Base-by-base conservation (phyloP, 176 grass and related monocot genomes). In the Hyparrhenia diplandra region DNA sequence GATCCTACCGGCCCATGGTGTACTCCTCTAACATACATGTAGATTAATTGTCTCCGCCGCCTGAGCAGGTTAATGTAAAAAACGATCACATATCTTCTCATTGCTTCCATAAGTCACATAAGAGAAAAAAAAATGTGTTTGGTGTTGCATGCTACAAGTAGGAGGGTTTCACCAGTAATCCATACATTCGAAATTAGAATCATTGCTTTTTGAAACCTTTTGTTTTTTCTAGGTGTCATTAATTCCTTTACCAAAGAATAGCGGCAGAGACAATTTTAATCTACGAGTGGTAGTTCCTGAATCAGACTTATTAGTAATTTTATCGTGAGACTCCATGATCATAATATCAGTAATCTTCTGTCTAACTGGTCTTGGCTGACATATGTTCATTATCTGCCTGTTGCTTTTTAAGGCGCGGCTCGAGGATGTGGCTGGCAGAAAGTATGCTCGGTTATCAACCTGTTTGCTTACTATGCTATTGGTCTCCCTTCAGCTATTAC, bases 391-490 rank as follows among this genome's bases (percentile, higher is more conserved):
- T 37, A 30, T 78, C n/a, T 74, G n/a, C 47, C 54, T 61, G 47
- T 72, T 66, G 57, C 49, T 72, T 58, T 58, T 64, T 54, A 86
- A 95, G 95, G 95, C 49, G 88, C 85, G 10, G 96, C 96, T 41
- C 82, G 92, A 98, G 96, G 96, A 39, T 91, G 90, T 80, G 96
- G 90, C 43, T 95, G 88, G 96, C 92, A 95, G 51, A 89, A 95
- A 77, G 65, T 91, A 67, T 98, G 92, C 65, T 98, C 96, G 13
- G 35, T 93, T 72, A 87, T 95, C 85, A 95, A 95, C 77, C 79
- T 98, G 13, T 88, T 87, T 64, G 81, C 92, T 81, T 98, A 98
- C 74, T 98, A 95, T 81, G 87, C 60, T 70, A 74, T 98, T 0
- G 92, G 92, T 61, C 91, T 91, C 81, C 92, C 92, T 63, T 93